These are phyloP conservation scores for Diddensiella santjacobensis DNA, from an alignment of 805 yeast genomes.

Conservation along the genomic window DNA sequence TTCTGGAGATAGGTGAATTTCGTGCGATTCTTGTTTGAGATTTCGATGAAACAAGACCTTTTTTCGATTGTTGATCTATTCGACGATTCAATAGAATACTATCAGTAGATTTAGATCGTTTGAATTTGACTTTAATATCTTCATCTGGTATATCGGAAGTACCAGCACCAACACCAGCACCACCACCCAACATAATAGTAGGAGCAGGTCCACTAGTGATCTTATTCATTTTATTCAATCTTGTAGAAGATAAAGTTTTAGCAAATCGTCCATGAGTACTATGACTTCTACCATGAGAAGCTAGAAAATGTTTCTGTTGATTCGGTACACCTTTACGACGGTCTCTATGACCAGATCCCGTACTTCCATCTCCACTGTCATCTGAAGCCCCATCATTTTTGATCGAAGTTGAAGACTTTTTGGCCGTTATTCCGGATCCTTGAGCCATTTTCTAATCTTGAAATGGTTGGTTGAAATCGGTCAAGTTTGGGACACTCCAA, in stretches of 20 bases:
- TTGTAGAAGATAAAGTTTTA: slow-evolving; percentile 13
- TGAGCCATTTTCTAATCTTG: not conserved
- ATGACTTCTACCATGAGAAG: slow-evolving; percentile 5
- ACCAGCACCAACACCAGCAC: not conserved
- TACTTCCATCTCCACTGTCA: not conserved
- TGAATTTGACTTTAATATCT: slow-evolving; percentile 4
- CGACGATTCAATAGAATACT: slow-evolving; percentile 12
- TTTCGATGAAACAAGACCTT: slow-evolving; percentile 5
- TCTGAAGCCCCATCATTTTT: not conserved
- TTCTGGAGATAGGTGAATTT: slow-evolving; percentile 3
- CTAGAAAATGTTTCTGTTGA: slow-evolving; percentile 15
- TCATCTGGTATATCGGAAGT: not conserved
- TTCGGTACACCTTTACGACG: not conserved
- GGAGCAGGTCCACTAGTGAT: not conserved
- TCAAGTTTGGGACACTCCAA: not conserved
- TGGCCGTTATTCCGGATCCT: not conserved
- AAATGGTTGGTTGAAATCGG: not conserved
- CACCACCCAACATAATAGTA: slow-evolving; percentile 1
- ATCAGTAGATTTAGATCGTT: slow-evolving; percentile 18
- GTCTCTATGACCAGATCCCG: not conserved
- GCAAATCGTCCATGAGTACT: slow-evolving; percentile 6
- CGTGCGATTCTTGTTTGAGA: slow-evolving; percentile 12
- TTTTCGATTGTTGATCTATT: not conserved
- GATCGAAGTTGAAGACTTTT: not conserved
- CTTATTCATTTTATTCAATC: slow-evolving; percentile 9